A percentile compares a stretch with the other conserved stretches of the same genome.
These are phyloP conservation scores for Arthrinium phaeospermum DNA, from an alignment of 2,329 filamentous ascomycete genomes.

Conservation along the genomic window DNA sequence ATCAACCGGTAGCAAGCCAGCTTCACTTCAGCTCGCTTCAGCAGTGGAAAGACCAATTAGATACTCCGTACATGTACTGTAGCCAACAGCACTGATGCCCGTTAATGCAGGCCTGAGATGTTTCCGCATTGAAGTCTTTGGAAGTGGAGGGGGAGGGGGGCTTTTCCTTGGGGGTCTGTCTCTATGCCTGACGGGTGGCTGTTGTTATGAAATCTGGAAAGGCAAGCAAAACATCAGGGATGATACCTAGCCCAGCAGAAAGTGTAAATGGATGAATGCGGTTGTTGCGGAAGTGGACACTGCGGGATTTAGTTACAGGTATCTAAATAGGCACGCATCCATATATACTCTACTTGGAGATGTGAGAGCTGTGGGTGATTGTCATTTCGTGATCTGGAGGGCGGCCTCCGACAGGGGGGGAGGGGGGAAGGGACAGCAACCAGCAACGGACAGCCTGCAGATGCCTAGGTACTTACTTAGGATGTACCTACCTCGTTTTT, in stretches of 20 bases:
- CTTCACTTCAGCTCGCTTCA: neutral
- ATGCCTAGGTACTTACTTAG: too few species aligned
- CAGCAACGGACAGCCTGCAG: neutral
- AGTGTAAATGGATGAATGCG: neutral
- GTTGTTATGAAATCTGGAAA: neutral
- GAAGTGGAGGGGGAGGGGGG: neutral
- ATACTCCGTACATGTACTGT: too few species aligned
- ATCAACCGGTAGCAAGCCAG: neutral
- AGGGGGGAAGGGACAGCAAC: neutral
- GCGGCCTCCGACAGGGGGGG: neutral
- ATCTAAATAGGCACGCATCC: neutral
- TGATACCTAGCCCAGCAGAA: neutral
- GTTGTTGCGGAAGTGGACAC: neutral
- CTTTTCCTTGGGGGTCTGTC: too few species aligned
- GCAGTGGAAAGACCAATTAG: too few species aligned
- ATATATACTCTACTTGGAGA: neutral
- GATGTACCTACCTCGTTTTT: too few species aligned
- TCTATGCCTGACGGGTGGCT: neutral
- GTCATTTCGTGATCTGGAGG: neutral
- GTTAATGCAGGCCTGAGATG: neutral
- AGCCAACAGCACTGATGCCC: neutral
- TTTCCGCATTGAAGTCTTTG: neutral
- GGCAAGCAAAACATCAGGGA: neutral
- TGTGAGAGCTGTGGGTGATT: neutral
- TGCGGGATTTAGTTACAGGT: slow-evolving; percentile 2